phyloP scores from a whole-genome alignment of 2,329 filamentous ascomycete species.

The Phialocephala subalpina region DNA sequence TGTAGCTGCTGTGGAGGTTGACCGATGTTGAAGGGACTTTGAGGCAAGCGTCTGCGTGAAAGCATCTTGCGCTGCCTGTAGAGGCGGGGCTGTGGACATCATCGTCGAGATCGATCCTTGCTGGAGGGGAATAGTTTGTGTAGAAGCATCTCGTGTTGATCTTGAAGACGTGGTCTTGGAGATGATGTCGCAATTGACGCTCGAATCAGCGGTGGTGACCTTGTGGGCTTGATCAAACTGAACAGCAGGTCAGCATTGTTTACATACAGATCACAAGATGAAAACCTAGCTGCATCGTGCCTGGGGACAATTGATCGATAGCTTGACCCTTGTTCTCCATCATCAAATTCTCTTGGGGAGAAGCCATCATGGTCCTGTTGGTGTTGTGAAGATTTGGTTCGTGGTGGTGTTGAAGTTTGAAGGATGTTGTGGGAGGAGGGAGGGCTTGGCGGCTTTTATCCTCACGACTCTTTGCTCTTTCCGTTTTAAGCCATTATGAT shows the following conservation, averaged over 20 bases:
- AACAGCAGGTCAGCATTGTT: slow-evolving; percentile 9
- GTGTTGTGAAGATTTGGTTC: slow-evolving; percentile 15
- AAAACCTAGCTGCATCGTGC: slow-evolving; percentile 9
- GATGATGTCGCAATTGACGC: slow-evolving; percentile 3
- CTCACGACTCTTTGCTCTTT: slow-evolving; percentile 17
- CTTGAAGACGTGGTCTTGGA: slow-evolving; percentile 4
- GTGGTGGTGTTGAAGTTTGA: slow-evolving; percentile 18
- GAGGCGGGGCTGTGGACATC: slow-evolving; percentile 8
- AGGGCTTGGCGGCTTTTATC: slow-evolving; percentile 15
- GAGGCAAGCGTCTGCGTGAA: slow-evolving; percentile 9
- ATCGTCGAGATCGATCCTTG: slow-evolving; percentile 10
- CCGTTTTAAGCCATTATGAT: slow-evolving; percentile 17
- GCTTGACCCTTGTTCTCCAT: slow-evolving; percentile 8
- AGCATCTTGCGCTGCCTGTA: slow-evolving; percentile 5
- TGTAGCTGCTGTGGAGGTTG: slow-evolving; percentile 8
- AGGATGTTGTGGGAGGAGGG: slow-evolving; percentile 14
- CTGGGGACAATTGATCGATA: slow-evolving; percentile 8
- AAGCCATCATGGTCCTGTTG: slow-evolving; percentile 13
- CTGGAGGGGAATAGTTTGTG: slow-evolving; percentile 8
- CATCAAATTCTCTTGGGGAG: slow-evolving; percentile 17
- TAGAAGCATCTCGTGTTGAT: slow-evolving; percentile 9
- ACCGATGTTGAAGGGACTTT: slow-evolving; percentile 10
- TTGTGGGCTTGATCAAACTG: slow-evolving; percentile 9
- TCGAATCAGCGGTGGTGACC: slow-evolving; percentile 9
- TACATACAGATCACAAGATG: slow-evolving; percentile 8